These are phyloP conservation scores for Pythium sp. DNA, from an alignment of 352 stramenopile genomes.

Conservation along the genomic window DNA sequence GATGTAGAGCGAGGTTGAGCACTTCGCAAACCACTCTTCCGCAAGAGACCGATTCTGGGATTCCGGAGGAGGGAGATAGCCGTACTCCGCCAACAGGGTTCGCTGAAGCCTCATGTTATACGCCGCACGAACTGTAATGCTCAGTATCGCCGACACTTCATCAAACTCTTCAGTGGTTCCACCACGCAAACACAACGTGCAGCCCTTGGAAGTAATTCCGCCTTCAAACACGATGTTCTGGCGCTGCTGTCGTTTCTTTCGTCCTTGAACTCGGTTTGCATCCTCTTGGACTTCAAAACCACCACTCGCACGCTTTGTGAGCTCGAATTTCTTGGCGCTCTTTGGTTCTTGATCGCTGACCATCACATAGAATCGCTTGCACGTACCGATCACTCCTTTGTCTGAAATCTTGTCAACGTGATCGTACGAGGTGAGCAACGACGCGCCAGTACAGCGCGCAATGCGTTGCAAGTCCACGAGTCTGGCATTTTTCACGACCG, in stretches of 20 bases:
- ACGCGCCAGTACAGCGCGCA: conserved; percentile 71
- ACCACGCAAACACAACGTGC: conserved; percentile 79
- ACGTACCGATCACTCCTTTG: conserved; percentile 72
- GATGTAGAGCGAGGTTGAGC: conserved; percentile 78
- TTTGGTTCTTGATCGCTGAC: conserved; percentile 75
- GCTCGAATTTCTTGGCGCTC: conserved; percentile 52
- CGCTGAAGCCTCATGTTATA: conserved; percentile 85
- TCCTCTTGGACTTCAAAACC: conserved; percentile 18
- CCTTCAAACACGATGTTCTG: conserved; percentile 89
- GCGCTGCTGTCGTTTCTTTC: conserved; percentile 60
- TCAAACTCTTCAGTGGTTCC: conserved; percentile 58
- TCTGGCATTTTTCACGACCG: conserved; percentile 85
- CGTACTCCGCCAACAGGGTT: conserved; percentile 51
- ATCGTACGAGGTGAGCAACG: conserved; percentile 80
- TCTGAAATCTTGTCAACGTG: conserved; percentile 87
- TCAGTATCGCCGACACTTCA: conserved; percentile 66
- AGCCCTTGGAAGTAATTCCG: conserved; percentile 64
- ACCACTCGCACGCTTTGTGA: conserved; percentile 34
- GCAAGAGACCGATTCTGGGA: conserved; percentile 60
- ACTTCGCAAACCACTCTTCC: conserved; percentile 81
- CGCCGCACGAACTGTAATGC: conserved; percentile 52
- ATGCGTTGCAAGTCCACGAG: conserved; percentile 77
- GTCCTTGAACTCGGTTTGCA: conserved; percentile 8
- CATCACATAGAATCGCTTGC: conserved; percentile 83
- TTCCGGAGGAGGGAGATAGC: conserved; percentile 53